These are phyloP conservation scores for Bifiguratus adelaidae DNA, from an alignment of 192 early-diverging fungal species.

Conservation along the genomic window DNA sequence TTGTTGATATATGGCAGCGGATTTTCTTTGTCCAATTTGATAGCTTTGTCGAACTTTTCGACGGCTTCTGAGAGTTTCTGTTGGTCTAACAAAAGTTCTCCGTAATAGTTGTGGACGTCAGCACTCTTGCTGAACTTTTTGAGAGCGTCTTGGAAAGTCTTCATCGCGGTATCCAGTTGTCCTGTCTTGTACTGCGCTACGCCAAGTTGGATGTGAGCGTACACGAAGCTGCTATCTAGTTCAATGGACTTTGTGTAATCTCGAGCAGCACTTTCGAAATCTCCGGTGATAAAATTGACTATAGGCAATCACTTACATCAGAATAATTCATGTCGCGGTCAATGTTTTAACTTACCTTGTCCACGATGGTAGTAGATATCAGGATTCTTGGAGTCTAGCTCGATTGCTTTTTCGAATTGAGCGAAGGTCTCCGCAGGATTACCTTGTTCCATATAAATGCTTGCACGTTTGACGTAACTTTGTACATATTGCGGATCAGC, in stretches of 20 bases:
- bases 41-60: constrained; percentile 81
- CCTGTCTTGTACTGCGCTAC: constrained; percentile 90
- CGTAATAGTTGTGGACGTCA: constrained; percentile 97
- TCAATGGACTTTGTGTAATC: constrained; percentile 76
- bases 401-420: constrained; percentile 61
- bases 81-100: constrained; percentile 87
- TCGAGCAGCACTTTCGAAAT: constrained; percentile 67
- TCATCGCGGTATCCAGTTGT: constrained; percentile 58
- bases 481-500: constrained; percentile 70
- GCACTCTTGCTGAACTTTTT: constrained; percentile 66
- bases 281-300: constrained; percentile 76
- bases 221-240: constrained; percentile 76
- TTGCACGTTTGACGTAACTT: constrained; percentile 83
- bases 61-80: constrained; percentile 72
- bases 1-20: constrained; percentile 99
- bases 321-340: neutral
- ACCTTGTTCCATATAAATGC: constrained; percentile 82
- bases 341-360: constrained; percentile 15
- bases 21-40: constrained; percentile 65
- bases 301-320: neutral
- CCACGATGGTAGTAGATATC: constrained; percentile 86
- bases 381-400: constrained; percentile 58
- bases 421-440: constrained; percentile 47
- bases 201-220: constrained; percentile 89
- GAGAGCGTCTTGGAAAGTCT: constrained; percentile 71